Evolutionary conservation across 108 stramenopile species (phyloP), one percentile per base, ranked within the genome.

Genomic region (Mayamaea pseudoterrestris): DNA sequence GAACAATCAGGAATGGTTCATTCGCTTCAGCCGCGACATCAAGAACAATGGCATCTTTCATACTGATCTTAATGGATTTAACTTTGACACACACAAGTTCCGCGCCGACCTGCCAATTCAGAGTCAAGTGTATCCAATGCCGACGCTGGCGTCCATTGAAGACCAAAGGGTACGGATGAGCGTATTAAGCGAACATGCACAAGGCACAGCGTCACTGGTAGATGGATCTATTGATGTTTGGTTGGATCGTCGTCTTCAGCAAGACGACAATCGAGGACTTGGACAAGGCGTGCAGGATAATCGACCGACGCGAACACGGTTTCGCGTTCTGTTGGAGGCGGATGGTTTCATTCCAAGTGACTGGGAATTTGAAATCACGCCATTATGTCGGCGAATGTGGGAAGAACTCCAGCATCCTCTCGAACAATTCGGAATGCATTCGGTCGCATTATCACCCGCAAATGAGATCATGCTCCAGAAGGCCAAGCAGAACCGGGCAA

Each of bases 111-210:
- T 78, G 65, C 76, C 76, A 6, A 57, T 78, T 53, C 76, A 78
- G 39, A 53, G 56, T 35, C 76, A 78, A 53, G 76, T 78, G 0
- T 78, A 69, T 35, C 76, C 76, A 21, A 78, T 78, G 76, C 76
- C 76, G 18, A 73, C 71, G 1, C 50, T 63, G 17, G 71, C 76
- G 2, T 63, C 71, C 8, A 70, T 78, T 32, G 66, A 78, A 57
- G 76, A 78, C 53, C 22, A 30, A 16, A 54, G 57, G 12, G 55
- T 44, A 28, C 60, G 76, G 2, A 30, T 78, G 48, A 72, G 71
- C 0, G 58, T 78, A 5, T 35, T 78, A 32, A 69, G 68, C 30
- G 71, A 73, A 48, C 76, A 78, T 34, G 71, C 76, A 25, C 76
- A 78, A 44, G 76, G 76, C 1, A 53, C 76, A 11, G 76, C 76